phyloP scores from a whole-genome alignment of 1,139 yeast species.

The Hemisphaericaspora lyxosophila region DNA sequence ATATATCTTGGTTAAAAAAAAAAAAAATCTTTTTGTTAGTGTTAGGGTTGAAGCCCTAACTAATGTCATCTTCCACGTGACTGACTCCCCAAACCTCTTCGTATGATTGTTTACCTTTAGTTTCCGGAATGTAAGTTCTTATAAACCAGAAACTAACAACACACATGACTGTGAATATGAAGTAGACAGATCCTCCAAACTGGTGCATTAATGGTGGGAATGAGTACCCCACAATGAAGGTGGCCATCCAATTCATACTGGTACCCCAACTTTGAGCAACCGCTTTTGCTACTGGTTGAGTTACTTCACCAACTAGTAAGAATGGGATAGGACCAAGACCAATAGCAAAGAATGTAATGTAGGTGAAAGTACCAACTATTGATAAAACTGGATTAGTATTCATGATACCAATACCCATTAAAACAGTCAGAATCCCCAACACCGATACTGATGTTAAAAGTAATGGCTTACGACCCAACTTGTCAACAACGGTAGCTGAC shows the following conservation, averaged over 20 bases:
- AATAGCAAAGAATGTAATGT: conserved; percentile 81
- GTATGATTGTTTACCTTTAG: conserved; percentile 63
- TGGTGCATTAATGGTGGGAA: conserved; percentile 70
- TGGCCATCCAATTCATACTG: conserved; percentile 86
- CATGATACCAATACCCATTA: conserved; percentile 68
- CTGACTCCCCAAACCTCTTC: conserved; percentile 56
- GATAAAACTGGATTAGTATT: conserved; percentile 50
- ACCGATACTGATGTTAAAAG: conserved; percentile 60
- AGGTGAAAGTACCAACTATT: conserved; percentile 64
- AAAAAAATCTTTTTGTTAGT: neutral
- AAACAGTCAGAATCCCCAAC: conserved; percentile 67
- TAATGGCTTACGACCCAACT: conserved; percentile 73
- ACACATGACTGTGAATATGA: conserved; percentile 65
- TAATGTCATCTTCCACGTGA: conserved; percentile 2
- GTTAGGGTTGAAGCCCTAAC: conserved; percentile 14
- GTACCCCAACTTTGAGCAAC: conserved; percentile 93
- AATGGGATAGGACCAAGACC: conserved; percentile 97
- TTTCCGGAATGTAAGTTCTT: conserved; percentile 63
- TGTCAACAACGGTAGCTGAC: conserved; percentile 73
- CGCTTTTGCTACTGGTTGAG: conserved; percentile 77
- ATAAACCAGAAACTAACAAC: conserved; percentile 49
- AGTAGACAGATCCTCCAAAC: conserved; percentile 80
- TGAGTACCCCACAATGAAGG: conserved; percentile 74
- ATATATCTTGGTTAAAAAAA: no score
- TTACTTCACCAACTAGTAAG: conserved; percentile 81